phyloP scores from a whole-genome alignment of 2,329 filamentous ascomycete genomes.

The Botryosphaeria dothidea region DNA sequence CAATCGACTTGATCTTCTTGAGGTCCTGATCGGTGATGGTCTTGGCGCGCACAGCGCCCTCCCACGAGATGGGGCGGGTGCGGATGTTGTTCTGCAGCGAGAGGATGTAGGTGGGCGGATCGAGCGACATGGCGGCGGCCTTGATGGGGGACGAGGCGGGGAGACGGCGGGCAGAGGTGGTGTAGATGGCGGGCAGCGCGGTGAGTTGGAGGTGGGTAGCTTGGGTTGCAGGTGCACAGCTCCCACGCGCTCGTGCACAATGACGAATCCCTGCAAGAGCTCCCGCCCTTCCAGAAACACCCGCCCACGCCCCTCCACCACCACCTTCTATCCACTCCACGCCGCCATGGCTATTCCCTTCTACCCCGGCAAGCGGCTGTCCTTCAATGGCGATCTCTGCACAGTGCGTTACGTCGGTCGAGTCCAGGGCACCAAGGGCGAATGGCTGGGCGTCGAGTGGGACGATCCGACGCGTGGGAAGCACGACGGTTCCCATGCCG shows the following conservation, averaged over 20 bases:
- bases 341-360: constrained; percentile 26
- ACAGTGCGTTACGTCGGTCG: constrained; percentile 82
- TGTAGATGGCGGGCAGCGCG: not conserved
- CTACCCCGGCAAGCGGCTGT: constrained; percentile 72
- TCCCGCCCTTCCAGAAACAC: not conserved
- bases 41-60: constrained; percentile 89
- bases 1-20: constrained; percentile 92
- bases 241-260: constrained; percentile 12
- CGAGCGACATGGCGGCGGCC: constrained; percentile 72
- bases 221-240: constrained; percentile 18
- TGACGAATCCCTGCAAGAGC: constrained; percentile 21
- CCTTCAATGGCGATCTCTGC: constrained; percentile 74
- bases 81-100: constrained; percentile 97
- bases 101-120: constrained; percentile 83
- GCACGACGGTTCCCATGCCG: constrained; percentile 82
- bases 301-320: not conserved
- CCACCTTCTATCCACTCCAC: not conserved
- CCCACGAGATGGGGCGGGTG: constrained; percentile 94
- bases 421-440: constrained; percentile 72
- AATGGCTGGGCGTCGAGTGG: constrained; percentile 97
- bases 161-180: not conserved
- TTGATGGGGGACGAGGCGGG: constrained; percentile 1
- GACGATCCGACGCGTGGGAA: constrained; percentile 85
- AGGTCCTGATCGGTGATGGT: constrained; percentile 93
- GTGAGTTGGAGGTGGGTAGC: constrained; percentile 17